phyloP scores from a whole-genome alignment of 257 asterid genomes.

The Anisodus tanguticus region DNA sequence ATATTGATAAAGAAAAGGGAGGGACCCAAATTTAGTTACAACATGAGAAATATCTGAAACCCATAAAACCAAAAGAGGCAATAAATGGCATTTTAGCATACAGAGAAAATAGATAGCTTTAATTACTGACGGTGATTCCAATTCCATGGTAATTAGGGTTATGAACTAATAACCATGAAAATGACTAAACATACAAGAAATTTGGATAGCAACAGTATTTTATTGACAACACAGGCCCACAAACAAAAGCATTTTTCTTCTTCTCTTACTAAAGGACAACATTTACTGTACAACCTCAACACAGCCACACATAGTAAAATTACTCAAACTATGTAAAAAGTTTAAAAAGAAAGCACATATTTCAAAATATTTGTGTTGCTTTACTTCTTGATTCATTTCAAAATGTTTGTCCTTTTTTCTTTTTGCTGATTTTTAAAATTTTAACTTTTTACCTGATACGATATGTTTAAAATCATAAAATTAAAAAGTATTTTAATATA shows the following conservation, averaged over 20 bases:
- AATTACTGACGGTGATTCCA: constrained; percentile 52
- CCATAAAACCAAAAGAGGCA: constrained; percentile 47
- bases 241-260: background rate
- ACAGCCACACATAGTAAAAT: background rate
- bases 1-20: constrained; percentile 50
- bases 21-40: constrained; percentile 39
- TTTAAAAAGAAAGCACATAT: no score
- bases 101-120: constrained; percentile 27
- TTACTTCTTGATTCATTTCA: no score
- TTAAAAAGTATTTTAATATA: no score
- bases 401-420: no score
- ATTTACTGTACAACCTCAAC: constrained; percentile 15
- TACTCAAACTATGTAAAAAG: background rate
- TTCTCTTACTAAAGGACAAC: background rate
- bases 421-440: no score
- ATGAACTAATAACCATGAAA: constrained; percentile 41
- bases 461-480: no score
- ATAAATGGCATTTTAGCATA: constrained; percentile 43
- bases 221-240: constrained; percentile 62
- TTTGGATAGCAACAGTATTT: constrained; percentile 35
- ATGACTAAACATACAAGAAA: constrained; percentile 36
- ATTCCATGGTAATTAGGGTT: constrained; percentile 46
- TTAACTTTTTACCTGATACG: no score
- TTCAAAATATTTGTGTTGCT: no score
- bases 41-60: constrained; percentile 65